These are phyloP conservation scores for Phytophthora kernoviae DNA, from an alignment of 352 stramenopile species.

Conservation along the genomic window DNA sequence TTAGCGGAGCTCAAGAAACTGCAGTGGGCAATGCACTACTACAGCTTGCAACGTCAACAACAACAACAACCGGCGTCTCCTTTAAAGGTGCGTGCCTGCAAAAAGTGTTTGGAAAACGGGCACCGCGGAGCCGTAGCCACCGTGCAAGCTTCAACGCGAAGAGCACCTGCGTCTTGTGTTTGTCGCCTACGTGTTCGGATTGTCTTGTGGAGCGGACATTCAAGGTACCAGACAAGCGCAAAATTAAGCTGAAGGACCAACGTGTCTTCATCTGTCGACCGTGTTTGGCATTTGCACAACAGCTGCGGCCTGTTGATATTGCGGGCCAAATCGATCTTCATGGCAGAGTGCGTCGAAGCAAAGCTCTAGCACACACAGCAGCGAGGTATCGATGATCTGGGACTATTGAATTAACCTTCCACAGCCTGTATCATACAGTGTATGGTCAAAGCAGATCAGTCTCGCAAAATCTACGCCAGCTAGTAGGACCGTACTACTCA, in stretches of 20 bases:
- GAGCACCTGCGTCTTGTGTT: slow-evolving; percentile 13
- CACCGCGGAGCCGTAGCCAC: slow-evolving; percentile 5
- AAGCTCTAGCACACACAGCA: slow-evolving; percentile 8
- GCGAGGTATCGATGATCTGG: not conserved
- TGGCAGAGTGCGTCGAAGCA: too few species aligned
- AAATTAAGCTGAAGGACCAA: slow-evolving; percentile 9
- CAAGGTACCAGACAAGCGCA: slow-evolving; percentile 15
- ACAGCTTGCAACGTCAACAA: slow-evolving; percentile 11
- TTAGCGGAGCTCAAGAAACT: slow-evolving; percentile 33
- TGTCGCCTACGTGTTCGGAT: slow-evolving; percentile 20
- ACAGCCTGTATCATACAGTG: too few species aligned
- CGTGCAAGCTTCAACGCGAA: slow-evolving; percentile 7
- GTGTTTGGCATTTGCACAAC: slow-evolving; percentile 21
- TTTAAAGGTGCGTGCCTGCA: slow-evolving; percentile 10
- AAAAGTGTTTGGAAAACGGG: slow-evolving; percentile 8
- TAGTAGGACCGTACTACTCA: too few species aligned
- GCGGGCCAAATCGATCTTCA: slow-evolving; percentile 1
- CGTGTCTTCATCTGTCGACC: slow-evolving; percentile 17
- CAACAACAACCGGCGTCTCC: slow-evolving; percentile 20
- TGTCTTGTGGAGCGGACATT: slow-evolving; percentile 14
- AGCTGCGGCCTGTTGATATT: slow-evolving; percentile 32
- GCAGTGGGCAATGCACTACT: slow-evolving; percentile 27
- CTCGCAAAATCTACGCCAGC: too few species aligned
- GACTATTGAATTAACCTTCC: too few species aligned
- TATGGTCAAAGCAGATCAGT: too few species aligned